These are phyloP conservation scores for Colletotrichum neosansevieriae DNA, from an alignment of 2,329 filamentous ascomycete genomes.

Conservation along the genomic window DNA sequence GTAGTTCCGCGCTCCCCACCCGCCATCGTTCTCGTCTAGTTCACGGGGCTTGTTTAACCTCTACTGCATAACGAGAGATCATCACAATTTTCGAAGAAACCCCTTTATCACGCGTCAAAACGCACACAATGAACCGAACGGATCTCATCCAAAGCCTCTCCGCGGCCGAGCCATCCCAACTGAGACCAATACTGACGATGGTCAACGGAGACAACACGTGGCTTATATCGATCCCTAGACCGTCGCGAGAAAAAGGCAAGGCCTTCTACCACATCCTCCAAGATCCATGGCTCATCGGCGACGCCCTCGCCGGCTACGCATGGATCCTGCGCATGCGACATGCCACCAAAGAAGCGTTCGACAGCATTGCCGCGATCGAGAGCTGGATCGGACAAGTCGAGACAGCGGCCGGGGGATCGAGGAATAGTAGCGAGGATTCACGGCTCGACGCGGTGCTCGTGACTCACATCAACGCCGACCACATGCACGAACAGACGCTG, in stretches of 20 bases:
- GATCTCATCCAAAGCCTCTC: background rate
- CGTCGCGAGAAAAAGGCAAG: constrained; percentile 40
- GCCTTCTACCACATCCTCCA: constrained; percentile 49
- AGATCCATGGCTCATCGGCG: constrained; percentile 50
- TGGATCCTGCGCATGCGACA: background rate
- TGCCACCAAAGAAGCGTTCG: background rate
- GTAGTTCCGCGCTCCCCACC: no score
- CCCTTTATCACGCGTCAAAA: no score
- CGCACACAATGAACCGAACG: background rate
- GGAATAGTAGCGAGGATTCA: background rate
- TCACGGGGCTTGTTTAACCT: no score
- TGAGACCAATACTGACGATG: constrained; percentile 46
- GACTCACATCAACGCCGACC: constrained; percentile 21
- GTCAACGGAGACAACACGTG: constrained; percentile 52
- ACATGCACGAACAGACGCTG: constrained; percentile 17
- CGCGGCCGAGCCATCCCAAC: background rate
- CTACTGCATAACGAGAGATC: no score
- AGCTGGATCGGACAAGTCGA: background rate
- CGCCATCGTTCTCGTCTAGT: no score
- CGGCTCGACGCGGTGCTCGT: constrained; percentile 24
- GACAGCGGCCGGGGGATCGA: background rate
- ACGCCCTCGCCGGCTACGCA: background rate
- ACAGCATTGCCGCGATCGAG: constrained; percentile 8
- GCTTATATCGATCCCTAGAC: constrained; percentile 50
- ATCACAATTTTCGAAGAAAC: no score